Evolutionary conservation across 768 basidiomycete species (phyloP).

Genomic region (Tulasnella sp.): DNA sequence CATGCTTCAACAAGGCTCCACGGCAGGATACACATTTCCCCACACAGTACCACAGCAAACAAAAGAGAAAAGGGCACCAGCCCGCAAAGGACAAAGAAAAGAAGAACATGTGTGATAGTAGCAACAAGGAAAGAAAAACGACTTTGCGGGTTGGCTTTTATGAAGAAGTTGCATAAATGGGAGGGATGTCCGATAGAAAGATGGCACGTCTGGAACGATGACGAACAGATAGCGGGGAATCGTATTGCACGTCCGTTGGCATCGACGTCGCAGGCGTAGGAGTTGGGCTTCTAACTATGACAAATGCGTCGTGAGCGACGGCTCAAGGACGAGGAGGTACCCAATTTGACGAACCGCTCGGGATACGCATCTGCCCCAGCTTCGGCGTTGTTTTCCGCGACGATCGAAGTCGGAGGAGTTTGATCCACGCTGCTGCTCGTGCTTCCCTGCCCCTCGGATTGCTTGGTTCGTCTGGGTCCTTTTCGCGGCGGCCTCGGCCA

Average conservation of each 20-base stretch:
- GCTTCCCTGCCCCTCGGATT: neutral
- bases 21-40: no score
- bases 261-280: neutral
- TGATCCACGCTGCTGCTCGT: neutral
- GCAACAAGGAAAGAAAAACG: constrained; percentile 4
- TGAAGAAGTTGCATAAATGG: neutral
- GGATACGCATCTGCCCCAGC: neutral
- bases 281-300: constrained; percentile 7
- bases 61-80: neutral
- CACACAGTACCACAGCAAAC: no score
- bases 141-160: neutral
- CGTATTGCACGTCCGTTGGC: neutral
- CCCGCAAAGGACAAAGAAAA: neutral
- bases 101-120: neutral
- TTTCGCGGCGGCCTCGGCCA: constrained; percentile 24
- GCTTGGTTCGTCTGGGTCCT: constrained; percentile 1
- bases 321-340: neutral
- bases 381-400: neutral
- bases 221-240: constrained; percentile 12
- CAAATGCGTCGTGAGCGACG: no score
- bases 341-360: neutral
- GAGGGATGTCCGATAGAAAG: neutral
- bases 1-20: no score
- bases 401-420: neutral
- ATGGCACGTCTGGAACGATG: constrained; percentile 3